Evolutionary conservation across 345 rosid species (phyloP), one percentile per base, ranked within the genome.

Genomic region (Eucalyptus marginata): DNA sequence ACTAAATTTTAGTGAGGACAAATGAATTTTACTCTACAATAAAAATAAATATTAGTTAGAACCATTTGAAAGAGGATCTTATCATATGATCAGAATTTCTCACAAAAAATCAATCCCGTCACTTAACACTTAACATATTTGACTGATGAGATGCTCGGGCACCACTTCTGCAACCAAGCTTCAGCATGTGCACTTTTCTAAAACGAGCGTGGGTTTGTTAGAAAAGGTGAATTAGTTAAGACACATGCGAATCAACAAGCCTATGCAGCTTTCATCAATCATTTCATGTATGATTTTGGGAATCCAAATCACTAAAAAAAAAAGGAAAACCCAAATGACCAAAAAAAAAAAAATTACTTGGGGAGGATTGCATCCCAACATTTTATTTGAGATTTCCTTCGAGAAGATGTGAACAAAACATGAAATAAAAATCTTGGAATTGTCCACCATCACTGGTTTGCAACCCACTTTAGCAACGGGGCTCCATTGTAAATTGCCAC

Each of bases 181-280:
- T 29, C 10, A 2, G 5, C 20, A n/a, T n/a, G 6, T 68, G 43
- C 24, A 33, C 79, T 66, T 66, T 31, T 33, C 12, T 31, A 16
- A 66, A 66, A 31, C 0, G 12, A 8, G 24, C 0, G 2, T 16
- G 24, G 16, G 12, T 7, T 66, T 16, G 18, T 4, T 31, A 31
- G 5, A 3, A 15, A 31, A 2, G 1, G 0, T 8, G 12, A 66
- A 16, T 66, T 4, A 16, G 79, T 16, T 31, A 18, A 31, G 3
- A 66, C 8, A 2, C 22, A 9, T 16, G 43, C 7, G 8, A 68
- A 68, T 5, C 2, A 16, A 7, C 6, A 8, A 31, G 2, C 16
- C 6, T 33, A 10, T 15, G 4, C 3, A 7, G 10, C 2, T 36
- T 17, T 31, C 40, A 3, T 10, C 43, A 31, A 4, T 31, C 7